These are phyloP conservation scores for Eurotiales sp. DNA, from an alignment of 2,329 filamentous ascomycete genomes.

Conservation along the genomic window DNA sequence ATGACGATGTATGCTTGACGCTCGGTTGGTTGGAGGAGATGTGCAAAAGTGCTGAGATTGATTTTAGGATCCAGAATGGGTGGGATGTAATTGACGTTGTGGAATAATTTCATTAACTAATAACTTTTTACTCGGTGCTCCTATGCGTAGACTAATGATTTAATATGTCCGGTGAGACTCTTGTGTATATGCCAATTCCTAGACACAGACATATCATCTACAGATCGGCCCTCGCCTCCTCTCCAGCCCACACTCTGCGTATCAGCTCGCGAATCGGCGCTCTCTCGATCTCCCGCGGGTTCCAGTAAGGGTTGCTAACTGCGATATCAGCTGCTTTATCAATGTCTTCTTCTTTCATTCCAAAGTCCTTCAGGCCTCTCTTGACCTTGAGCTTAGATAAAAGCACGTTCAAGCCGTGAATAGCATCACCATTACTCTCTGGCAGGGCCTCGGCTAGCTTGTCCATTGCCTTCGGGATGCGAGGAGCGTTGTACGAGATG, in stretches of 20 bases:
- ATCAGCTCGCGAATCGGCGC: constrained; percentile 54
- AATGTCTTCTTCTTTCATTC: constrained; percentile 59
- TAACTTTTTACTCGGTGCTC: too few relatives aligned
- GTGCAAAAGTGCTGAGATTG: neutral
- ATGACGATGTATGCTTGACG: neutral
- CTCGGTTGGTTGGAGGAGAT: neutral
- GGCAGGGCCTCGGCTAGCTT: constrained; percentile 53
- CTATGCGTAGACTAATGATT: too few relatives aligned
- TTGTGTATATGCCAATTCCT: neutral
- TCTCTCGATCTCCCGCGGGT: constrained; percentile 54
- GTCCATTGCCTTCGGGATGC: constrained; percentile 51
- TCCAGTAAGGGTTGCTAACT: constrained; percentile 57
- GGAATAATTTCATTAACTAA: too few relatives aligned
- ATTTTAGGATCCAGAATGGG: neutral
- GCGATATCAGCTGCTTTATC: constrained; percentile 59
- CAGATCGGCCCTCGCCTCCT: constrained; percentile 52
- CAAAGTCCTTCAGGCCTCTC: constrained; percentile 51
- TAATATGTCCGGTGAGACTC: too few relatives aligned
- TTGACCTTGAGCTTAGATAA: constrained; percentile 53
- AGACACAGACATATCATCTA: too few relatives aligned
- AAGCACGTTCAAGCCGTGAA: constrained; percentile 55
- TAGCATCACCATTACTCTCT: constrained; percentile 56
- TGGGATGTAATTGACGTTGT: neutral
- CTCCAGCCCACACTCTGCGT: constrained; percentile 58
- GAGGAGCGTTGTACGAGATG: constrained; percentile 59